Evolutionary conservation across 1,284 basidiomycete genomes (phyloP).

Genomic region (Phylloporus sp.): DNA sequence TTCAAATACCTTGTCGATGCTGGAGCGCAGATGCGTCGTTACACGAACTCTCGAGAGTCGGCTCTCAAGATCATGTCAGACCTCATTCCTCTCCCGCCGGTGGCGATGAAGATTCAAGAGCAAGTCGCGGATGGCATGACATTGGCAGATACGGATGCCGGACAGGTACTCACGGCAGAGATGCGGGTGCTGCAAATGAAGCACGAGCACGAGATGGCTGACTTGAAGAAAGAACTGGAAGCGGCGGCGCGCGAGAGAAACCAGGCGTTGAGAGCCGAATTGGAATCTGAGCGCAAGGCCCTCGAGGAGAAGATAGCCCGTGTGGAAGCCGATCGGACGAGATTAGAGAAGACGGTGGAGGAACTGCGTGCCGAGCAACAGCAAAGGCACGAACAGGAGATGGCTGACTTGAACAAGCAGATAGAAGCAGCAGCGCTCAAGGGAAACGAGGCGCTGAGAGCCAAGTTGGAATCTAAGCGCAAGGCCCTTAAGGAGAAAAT

Average conservation of each 20-base stretch:
- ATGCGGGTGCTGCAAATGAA: constrained; percentile 6
- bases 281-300: constrained; percentile 4
- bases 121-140: constrained; percentile 2
- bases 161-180: background rate
- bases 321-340: background rate
- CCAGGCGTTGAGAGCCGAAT: constrained; percentile 1
- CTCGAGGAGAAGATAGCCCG: constrained; percentile 2
- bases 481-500: constrained; percentile 3
- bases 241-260: background rate
- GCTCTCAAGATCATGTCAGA: constrained; percentile 12
- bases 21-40: constrained; percentile 8
- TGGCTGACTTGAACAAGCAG: background rate
- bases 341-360: constrained; percentile 4
- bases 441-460: constrained; percentile 1
- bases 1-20: constrained; percentile 10
- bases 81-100: constrained; percentile 3
- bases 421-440: background rate
- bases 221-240: constrained; percentile 7
- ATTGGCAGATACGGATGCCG: constrained; percentile 7
- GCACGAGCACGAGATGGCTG: constrained; percentile 4
- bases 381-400: background rate
- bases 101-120: constrained; percentile 15
- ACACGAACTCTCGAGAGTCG: background rate
- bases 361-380: background rate
- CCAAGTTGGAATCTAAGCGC: constrained; percentile 6